Percentiles rank a stretch among this genome's conserved stretches.
Evolutionary conservation across 768 basidiomycete species (phyloP).

Genomic region (Amanita muscaria): DNA sequence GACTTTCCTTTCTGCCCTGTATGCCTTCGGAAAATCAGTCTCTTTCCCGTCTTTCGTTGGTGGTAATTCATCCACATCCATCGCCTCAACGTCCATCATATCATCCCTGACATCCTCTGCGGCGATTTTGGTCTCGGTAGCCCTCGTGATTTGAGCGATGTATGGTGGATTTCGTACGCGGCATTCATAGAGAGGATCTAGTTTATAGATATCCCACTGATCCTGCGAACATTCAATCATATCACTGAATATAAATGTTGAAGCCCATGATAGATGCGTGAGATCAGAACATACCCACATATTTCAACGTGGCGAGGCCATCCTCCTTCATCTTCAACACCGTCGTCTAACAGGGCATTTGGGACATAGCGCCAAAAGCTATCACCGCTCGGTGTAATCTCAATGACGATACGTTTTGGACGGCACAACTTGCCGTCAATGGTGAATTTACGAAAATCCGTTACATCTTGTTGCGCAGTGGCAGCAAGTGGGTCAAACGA

Average conservation of each 20-base stretch:
- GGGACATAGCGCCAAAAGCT: slow-evolving; percentile 75
- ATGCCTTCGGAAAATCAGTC: no score
- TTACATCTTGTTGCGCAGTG: no score
- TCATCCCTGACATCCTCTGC: neutral
- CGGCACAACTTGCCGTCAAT: slow-evolving; percentile 39
- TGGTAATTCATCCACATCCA: no score
- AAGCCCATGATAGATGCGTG: neutral
- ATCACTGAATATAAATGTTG: slow-evolving; percentile 26
- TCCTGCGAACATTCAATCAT: slow-evolving; percentile 51
- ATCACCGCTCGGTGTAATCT: slow-evolving; percentile 46
- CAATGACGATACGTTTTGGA: slow-evolving; percentile 68
- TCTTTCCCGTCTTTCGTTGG: no score
- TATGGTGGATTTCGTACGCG: slow-evolving; percentile 37
- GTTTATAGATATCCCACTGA: slow-evolving; percentile 82
- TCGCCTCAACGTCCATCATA: no score
- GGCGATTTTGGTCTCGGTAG: slow-evolving; percentile 2
- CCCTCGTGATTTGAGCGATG: slow-evolving; percentile 25
- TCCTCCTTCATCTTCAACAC: slow-evolving; percentile 52
- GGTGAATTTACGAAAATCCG: slow-evolving; percentile 32
- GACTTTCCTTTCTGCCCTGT: no score
- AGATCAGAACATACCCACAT: slow-evolving; percentile 48
- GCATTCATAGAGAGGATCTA: slow-evolving; percentile 70
- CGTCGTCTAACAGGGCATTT: slow-evolving; percentile 48
- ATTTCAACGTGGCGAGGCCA: slow-evolving; percentile 64
- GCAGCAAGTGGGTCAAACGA: slow-evolving; percentile 67